phyloP scores from a whole-genome alignment of 2,329 filamentous ascomycete genomes.

The Lasiodiplodia sp. region DNA sequence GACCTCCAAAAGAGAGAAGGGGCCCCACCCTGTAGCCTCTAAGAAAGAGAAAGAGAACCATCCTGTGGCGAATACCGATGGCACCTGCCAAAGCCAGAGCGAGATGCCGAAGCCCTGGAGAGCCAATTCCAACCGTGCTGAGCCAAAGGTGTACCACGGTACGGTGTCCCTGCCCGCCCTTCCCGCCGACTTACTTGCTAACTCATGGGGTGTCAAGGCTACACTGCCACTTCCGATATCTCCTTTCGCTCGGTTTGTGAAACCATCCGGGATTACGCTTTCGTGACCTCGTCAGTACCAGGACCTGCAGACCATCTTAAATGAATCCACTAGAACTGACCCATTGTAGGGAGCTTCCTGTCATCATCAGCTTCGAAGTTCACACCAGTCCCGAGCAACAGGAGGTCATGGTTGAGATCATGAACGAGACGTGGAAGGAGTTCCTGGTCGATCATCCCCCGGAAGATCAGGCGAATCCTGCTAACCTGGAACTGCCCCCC shows the following conservation, averaged over 20 bases:
- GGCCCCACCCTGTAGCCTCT: neutral
- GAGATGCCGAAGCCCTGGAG: constrained; percentile 42
- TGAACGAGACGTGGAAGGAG: constrained; percentile 85
- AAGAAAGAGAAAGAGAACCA: constrained; percentile 35
- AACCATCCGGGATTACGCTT: constrained; percentile 80
- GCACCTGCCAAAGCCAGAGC: constrained; percentile 12
- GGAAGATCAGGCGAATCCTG: constrained; percentile 51
- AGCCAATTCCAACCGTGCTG: constrained; percentile 51
- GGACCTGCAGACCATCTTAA: neutral
- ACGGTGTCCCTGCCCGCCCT: constrained; percentile 1
- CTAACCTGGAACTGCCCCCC: constrained; percentile 62
- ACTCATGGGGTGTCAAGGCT: constrained; percentile 47
- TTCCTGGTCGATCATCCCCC: constrained; percentile 71
- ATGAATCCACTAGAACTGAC: neutral
- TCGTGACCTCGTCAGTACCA: constrained; percentile 61
- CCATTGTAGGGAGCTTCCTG: constrained; percentile 65
- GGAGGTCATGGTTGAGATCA: constrained; percentile 90
- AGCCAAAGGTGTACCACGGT: constrained; percentile 85
- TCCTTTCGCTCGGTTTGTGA: constrained; percentile 86
- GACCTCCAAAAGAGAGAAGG: constrained; percentile 45
- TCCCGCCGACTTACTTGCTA: neutral
- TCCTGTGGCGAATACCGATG: constrained; percentile 8
- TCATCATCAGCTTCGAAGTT: constrained; percentile 93
- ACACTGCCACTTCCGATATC: constrained; percentile 85
- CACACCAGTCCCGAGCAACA: constrained; percentile 85